Percentiles rank a stretch among this genome's conserved stretches.
Conservation (phyloP, 768 basidiomycete genomes). For the Melanogaster broomeanus region DNA sequence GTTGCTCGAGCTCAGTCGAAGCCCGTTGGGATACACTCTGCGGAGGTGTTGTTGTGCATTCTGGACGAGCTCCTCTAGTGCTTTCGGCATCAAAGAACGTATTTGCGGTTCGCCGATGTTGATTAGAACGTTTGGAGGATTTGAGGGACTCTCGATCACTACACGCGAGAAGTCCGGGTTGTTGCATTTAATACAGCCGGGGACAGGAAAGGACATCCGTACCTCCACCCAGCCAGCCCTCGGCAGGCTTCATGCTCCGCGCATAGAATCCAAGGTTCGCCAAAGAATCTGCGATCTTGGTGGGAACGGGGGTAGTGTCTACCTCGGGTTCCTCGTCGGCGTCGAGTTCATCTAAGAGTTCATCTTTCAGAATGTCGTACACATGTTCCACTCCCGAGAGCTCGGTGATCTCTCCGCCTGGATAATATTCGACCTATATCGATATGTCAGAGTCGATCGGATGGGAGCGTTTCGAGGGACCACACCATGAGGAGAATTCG, state of each 20-base stretch:
- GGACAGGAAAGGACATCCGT: not conserved
- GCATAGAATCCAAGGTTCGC: constrained; percentile 60
- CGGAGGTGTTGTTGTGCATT: constrained; percentile 49
- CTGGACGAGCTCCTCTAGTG: constrained; percentile 38
- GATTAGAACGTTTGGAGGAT: constrained; percentile 48
- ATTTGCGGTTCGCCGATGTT: constrained; percentile 60
- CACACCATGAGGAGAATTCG: constrained; percentile 60
- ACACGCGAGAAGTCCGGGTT: not conserved
- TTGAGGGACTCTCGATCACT: constrained; percentile 18
- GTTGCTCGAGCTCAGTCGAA: constrained; percentile 57
- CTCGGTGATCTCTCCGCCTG: constrained; percentile 19
- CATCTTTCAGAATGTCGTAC: not conserved
- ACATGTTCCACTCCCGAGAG: constrained; percentile 1
- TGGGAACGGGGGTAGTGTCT: not conserved
- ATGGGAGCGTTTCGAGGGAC: not conserved
- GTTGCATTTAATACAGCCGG: not conserved
- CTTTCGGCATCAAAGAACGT: constrained; percentile 40
- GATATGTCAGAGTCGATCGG: not conserved
- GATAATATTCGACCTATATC: constrained; percentile 56
- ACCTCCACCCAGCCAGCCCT: constrained; percentile 51
- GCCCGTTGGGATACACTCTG: constrained; percentile 59
- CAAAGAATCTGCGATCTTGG: constrained; percentile 51
- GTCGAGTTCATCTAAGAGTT: constrained; percentile 6
- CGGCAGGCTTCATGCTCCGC: constrained; percentile 59
- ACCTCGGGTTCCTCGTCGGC: constrained; percentile 24